phyloP scores from a whole-genome alignment of 495 filamentous ascomycete species.

The Elasticomyces elasticus region DNA sequence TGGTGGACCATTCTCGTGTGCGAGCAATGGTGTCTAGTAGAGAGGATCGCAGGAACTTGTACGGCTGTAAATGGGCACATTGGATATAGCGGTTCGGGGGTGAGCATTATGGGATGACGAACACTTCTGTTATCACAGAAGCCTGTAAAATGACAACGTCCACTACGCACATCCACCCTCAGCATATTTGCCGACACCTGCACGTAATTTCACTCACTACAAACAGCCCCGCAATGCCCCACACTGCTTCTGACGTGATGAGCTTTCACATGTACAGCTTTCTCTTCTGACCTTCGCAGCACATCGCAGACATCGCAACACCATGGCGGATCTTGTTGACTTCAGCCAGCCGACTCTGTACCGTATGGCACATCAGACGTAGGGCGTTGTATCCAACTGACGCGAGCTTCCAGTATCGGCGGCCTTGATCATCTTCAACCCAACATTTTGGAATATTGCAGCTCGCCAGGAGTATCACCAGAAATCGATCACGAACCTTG shows the following conservation, averaged over 20 bases:
- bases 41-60: background rate
- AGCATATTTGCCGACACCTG: no score
- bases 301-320: no score
- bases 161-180: no score
- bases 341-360: conserved; percentile 55
- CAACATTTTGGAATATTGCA: conserved; percentile 60
- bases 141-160: no score
- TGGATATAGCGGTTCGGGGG: background rate
- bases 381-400: conserved; percentile 1
- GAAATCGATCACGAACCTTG: conserved; percentile 76
- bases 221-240: no score
- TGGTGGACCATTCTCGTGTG: conserved; percentile 33
- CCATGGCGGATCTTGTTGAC: conserved; percentile 39
- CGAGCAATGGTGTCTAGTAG: conserved; percentile 24
- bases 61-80: background rate
- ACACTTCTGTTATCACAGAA: no score
- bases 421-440: conserved; percentile 62
- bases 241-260: no score
- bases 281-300: no score
- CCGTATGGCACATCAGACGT: no score
- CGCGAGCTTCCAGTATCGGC: conserved; percentile 48
- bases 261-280: no score
- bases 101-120: no score
- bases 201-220: no score
- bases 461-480: conserved; percentile 69